These are phyloP conservation scores for Phytopythium ostracodes DNA, from an alignment of 352 stramenopile species.

Conservation along the genomic window DNA sequence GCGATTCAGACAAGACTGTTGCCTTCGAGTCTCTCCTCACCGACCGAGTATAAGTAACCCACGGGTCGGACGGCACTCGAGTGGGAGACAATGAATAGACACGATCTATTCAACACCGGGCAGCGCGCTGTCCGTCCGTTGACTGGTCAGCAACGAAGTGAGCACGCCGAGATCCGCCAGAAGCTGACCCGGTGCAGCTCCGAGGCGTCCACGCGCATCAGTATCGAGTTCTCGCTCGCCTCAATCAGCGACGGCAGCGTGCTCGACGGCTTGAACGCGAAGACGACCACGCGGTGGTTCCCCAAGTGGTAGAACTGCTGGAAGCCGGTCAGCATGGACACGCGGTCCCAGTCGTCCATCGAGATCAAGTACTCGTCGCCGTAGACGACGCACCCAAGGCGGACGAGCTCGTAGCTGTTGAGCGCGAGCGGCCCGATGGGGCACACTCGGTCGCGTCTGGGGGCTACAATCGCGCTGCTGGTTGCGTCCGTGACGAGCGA, in stretches of 20 bases:
- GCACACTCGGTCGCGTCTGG: neutral
- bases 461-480: neutral
- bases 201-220: neutral
- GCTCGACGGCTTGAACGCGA: neutral
- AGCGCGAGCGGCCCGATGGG: neutral
- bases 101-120: too few relatives aligned
- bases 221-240: neutral
- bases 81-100: too few relatives aligned
- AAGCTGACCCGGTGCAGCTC: neutral
- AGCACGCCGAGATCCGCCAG: neutral
- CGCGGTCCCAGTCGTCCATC: conserved; percentile 6
- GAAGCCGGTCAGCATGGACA: conserved; percentile 4
- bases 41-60: too few relatives aligned
- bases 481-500: neutral
- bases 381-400: conserved; percentile 3
- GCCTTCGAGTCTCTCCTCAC: too few relatives aligned
- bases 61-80: too few relatives aligned
- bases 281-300: conserved; percentile 11
- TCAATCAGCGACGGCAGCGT: neutral
- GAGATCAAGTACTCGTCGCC: conserved; percentile 10
- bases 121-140: too few relatives aligned
- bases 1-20: too few relatives aligned
- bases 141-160: too few relatives aligned
- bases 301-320: conserved; percentile 7
- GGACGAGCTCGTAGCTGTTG: conserved; percentile 5